Evolutionary conservation across 306 rosid genomes (phyloP), one percentile per base, ranked within the genome.

Genomic region (Gleditsia sinensis): DNA sequence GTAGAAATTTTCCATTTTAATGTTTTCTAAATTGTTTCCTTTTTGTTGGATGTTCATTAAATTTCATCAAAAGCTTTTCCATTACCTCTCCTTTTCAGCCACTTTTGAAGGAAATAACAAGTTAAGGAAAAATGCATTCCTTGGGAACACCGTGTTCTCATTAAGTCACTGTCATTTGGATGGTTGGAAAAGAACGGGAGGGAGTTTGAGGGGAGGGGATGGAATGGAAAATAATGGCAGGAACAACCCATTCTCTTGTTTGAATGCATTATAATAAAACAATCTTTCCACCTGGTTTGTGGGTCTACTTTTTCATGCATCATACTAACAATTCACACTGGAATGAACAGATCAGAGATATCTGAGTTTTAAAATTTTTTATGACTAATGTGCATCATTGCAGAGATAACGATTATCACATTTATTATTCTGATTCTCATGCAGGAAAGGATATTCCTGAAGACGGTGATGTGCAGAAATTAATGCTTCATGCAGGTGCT

Each of bases 401-500:
- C 17, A 49, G 48, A 57, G 40, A 39, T 55, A 63, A 16, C n/a
- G 55, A 55, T 57, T 20, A 40, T 75, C 34, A 17, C 50, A 19
- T 51, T 75, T 78, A 27, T 75, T 61, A 46, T 14, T 57, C 42
- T 83, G 57, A 59, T 69, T n/a, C 20, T 46, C 70, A 56, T 78
- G 78, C 81, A 94, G 99, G 96, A 37, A 92, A 83, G 83, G 86
- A 86, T 57, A 85, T 95, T 74, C 88, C 96, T 30, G 86, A 83
- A 78, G 92, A 84, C 78, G 77, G 76, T 57, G 87, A 80, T 73
- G 50, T 86, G 80, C 92, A 92, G 75, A 81, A 83, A 67, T 74
- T 58, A 45, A 79, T 87, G 93, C 88, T 82, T 70, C 66, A 83
- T 82, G 84, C 89, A 37, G 92, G 93, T 79, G 91, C 89, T 72